Conservation (phyloP, 441 rosid genomes). For the Omphalea diandra region DNA sequence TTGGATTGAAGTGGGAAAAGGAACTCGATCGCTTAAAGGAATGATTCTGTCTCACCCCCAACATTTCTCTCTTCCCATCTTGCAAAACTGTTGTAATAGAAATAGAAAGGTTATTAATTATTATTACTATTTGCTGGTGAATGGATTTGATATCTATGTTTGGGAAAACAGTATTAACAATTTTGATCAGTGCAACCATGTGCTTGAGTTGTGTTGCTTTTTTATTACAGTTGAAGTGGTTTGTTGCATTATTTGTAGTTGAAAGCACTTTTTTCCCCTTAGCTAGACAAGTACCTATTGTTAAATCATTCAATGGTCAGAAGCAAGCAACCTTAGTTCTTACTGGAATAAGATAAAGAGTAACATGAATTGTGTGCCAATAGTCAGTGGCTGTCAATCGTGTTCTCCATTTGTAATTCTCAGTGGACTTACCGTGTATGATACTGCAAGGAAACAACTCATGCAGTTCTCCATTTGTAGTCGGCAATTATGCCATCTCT, state of each 20-base stretch:
- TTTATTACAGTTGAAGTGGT: background rate
- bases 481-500: too few relatives aligned
- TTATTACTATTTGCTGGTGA: too few relatives aligned
- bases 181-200: background rate
- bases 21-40: slow-evolving; percentile 61
- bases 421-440: too few relatives aligned
- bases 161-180: background rate
- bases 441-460: too few relatives aligned
- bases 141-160: background rate
- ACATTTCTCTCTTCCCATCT: background rate
- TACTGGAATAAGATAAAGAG: too few relatives aligned
- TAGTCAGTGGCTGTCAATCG: too few relatives aligned
- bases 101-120: too few relatives aligned
- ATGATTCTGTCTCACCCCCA: slow-evolving; percentile 3
- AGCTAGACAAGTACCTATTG: background rate
- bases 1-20: slow-evolving; percentile 84
- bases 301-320: background rate
- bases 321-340: too few relatives aligned
- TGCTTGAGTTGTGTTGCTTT: background rate
- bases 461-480: too few relatives aligned
- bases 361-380: too few relatives aligned
- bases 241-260: background rate
- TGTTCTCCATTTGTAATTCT: too few relatives aligned
- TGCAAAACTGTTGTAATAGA: background rate
- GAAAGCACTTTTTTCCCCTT: background rate